These are phyloP conservation scores for Cantharellus cinnabarinus DNA, from an alignment of 768 basidiomycete genomes.

Conservation along the genomic window DNA sequence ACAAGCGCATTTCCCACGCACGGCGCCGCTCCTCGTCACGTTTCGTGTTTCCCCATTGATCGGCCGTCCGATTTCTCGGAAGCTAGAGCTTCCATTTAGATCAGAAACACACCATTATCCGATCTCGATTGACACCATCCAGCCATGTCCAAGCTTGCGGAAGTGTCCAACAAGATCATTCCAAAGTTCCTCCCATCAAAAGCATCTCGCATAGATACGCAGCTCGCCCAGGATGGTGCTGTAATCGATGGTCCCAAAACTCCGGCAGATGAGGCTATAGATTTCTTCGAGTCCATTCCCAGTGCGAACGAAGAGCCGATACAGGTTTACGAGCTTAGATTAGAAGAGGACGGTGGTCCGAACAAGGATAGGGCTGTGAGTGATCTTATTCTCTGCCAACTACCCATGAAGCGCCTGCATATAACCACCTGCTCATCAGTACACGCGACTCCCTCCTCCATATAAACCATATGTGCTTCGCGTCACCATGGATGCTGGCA, in stretches of 20 bases:
- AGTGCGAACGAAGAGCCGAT: conserved; percentile 40
- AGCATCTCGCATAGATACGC: no score
- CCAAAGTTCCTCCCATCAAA: no score
- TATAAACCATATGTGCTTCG: conserved; percentile 75
- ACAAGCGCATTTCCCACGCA: no score
- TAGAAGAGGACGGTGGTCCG: conserved; percentile 85
- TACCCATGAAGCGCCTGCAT: neutral
- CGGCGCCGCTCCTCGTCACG: no score
- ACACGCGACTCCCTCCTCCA: conserved; percentile 88
- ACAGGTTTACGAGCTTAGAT: conserved; percentile 63
- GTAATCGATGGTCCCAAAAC: conserved; percentile 36
- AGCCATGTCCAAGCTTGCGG: no score
- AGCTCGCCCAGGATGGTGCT: no score
- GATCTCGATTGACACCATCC: no score
- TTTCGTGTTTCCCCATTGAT: no score
- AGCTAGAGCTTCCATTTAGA: no score
- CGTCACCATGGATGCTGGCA: conserved; percentile 80
- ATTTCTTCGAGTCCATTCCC: conserved; percentile 52
- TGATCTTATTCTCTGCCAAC: conserved; percentile 5
- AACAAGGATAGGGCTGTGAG: conserved; percentile 64
- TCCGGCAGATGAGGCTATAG: conserved; percentile 81
- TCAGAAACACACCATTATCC: no score
- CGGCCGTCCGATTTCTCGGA: no score
- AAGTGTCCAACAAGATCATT: no score
- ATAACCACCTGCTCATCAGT: conserved; percentile 27